Percentiles rank a stretch among this genome's conserved stretches.
phyloP scores from a whole-genome alignment of 495 filamentous ascomycete species.

The Clavariopsis aquatica region DNA sequence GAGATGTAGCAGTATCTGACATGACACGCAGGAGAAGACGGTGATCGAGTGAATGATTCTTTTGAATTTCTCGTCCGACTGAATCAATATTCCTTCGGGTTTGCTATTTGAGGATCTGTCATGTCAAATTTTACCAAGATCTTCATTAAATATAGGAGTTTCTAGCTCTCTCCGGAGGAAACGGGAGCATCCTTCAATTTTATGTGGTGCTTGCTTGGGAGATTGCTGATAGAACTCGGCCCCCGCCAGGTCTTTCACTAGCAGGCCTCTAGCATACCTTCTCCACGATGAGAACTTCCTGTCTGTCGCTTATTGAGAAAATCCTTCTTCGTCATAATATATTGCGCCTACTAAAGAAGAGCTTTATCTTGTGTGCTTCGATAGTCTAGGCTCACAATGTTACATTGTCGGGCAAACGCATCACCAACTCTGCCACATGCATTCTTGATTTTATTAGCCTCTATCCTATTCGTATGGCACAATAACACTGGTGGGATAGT shows the following conservation, averaged over 20 bases:
- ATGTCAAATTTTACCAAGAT: not conserved
- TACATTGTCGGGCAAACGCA: no score
- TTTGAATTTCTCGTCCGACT: not conserved
- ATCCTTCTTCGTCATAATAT: no score
- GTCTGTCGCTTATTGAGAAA: no score
- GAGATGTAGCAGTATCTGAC: not conserved
- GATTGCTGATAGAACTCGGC: no score
- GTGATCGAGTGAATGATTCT: not conserved
- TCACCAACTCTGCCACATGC: not conserved
- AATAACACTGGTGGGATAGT: not conserved
- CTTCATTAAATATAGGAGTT: not conserved
- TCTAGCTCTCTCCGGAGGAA: no score
- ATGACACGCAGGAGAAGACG: not conserved
- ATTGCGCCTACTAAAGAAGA: no score
- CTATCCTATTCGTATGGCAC: not conserved
- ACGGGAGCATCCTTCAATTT: not conserved
- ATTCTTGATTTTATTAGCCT: not conserved
- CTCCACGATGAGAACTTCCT: no score
- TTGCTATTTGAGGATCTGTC: no score
- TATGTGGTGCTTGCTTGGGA: no score
- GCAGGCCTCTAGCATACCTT: no score
- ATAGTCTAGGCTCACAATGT: no score
- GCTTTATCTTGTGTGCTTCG: no score
- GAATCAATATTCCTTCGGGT: not conserved
- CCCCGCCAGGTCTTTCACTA: not conserved